Conservation (phyloP, 2,329 filamentous ascomycete genomes). For the Penicillium carneum region DNA sequence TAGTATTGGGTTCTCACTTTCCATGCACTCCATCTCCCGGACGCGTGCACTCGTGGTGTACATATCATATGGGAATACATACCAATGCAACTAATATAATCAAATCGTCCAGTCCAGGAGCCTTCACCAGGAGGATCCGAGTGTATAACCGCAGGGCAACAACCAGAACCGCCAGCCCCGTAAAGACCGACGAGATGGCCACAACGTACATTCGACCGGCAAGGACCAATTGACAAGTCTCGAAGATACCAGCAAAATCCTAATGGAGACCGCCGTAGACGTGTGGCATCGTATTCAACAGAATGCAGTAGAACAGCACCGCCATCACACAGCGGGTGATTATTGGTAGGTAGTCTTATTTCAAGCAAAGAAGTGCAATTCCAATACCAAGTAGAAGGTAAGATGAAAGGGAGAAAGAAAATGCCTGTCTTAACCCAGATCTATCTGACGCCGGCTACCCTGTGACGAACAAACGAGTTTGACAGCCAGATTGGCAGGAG, state of each 20-base stretch:
- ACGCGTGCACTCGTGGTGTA: background rate
- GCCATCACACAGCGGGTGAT: background rate
- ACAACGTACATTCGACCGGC: slow-evolving; percentile 34
- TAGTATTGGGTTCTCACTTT: background rate
- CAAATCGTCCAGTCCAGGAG: slow-evolving; percentile 41
- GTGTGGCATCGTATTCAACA: slow-evolving; percentile 6
- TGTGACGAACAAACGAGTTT: background rate
- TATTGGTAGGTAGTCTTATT: background rate
- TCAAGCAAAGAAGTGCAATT: background rate
- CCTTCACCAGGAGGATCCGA: slow-evolving; percentile 33
- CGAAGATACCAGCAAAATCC: background rate
- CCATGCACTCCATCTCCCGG: too few relatives aligned
- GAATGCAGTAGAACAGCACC: background rate
- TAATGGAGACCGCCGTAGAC: background rate
- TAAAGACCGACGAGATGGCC: slow-evolving; percentile 32
- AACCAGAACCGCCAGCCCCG: slow-evolving; percentile 28
- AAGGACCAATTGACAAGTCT: background rate
- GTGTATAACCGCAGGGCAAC: slow-evolving; percentile 37
- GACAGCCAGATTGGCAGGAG: background rate
- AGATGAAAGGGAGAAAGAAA: background rate
- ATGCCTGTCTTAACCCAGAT: background rate
- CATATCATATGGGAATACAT: background rate
- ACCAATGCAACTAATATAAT: slow-evolving; percentile 36
- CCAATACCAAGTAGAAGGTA: background rate
- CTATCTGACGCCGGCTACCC: background rate